Base-by-base conservation (phyloP, 805 yeast species). In the Yarrowia bubula region DNA sequence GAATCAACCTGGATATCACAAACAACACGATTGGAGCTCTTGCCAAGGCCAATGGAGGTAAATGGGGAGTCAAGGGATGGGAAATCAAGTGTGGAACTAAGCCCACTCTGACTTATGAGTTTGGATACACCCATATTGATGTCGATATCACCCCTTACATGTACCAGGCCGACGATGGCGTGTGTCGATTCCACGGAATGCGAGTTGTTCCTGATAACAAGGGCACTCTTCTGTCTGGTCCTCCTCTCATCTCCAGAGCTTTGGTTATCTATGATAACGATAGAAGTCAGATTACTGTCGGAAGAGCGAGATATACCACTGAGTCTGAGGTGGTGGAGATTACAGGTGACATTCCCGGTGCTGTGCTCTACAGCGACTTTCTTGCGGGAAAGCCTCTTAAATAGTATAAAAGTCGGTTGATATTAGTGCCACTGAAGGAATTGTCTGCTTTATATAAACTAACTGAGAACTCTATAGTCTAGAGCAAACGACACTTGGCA, bases 191-290 rank as follows among this genome's bases (percentile, higher is more conserved):
- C 8, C 4, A 15, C 8, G n/a, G n/a, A 4, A n/a, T 47, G n/a
- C 14, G 22, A 15, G 14, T 47, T 1, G 38, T 47, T 10, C 39
- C 39, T 5, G 53, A 47, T 4, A 8, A 32, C 18, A 32, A 32
- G n/a, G 18, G 9, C 11, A 32, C 37, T 10, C 53, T 47, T 7
- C 9, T 47, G 53, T 10, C 53, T 13, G 53, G 53, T 2, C 53
- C 53, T 47, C 53, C 53, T 32, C 38, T 47, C 5, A 32, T 47
- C 15, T 47, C 53, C 5, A 32, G 53, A 47, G 53, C 53, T 10
- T 28, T 47, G 28, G 22, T 47, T 4, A 47, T 47, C 22, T 47
- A 10, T 18, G 53, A 47, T 8, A 32, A 32, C 38, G 53, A 31
- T 4, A 15, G 28, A 15, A 32, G 38, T 9, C 53, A 47, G 53